These are phyloP conservation scores for Lentinus tigrinus DNA, from an alignment of 768 basidiomycete species.

Conservation along the genomic window DNA sequence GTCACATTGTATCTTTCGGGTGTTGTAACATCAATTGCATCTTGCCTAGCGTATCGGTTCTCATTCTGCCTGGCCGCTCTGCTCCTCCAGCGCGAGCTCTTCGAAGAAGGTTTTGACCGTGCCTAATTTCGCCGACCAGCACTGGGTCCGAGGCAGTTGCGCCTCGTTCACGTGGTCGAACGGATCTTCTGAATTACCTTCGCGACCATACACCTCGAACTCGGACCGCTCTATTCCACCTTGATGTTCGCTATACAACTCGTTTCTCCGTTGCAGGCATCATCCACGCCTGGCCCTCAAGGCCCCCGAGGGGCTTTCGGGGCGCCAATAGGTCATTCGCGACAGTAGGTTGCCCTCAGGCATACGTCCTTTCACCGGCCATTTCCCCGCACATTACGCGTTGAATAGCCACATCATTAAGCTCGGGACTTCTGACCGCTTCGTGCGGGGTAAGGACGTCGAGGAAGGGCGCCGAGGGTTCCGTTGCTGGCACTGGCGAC, in stretches of 20 bases:
- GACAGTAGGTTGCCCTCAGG: neutral
- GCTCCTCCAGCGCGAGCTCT: neutral
- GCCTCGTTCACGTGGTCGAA: constrained; percentile 1
- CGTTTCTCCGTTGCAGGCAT: too few relatives aligned
- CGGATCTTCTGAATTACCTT: too few relatives aligned
- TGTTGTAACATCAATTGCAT: constrained; percentile 8
- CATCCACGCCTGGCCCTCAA: too few relatives aligned
- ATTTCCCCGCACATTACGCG: constrained; percentile 10
- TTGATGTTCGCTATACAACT: too few relatives aligned
- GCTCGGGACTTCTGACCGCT: neutral
- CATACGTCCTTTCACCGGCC: constrained; percentile 6
- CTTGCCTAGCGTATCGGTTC: constrained; percentile 1
- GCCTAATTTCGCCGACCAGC: neutral
- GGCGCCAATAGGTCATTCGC: constrained; percentile 2
- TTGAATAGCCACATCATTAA: constrained; percentile 1
- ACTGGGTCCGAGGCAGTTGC: neutral
- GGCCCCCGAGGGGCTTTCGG: too few relatives aligned
- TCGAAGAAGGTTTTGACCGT: neutral
- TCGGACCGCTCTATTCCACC: too few relatives aligned
- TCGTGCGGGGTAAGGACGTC: constrained; percentile 6
- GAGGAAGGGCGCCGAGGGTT: neutral
- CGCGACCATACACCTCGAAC: too few relatives aligned
- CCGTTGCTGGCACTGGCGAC: neutral
- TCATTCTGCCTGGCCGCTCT: neutral
- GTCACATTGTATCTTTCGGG: constrained; percentile 4